A percentile compares a stretch with the other conserved stretches of the same genome.
Conservation (phyloP, 2,329 filamentous ascomycete species). For the Ophiocordyceps unilateralis region DNA sequence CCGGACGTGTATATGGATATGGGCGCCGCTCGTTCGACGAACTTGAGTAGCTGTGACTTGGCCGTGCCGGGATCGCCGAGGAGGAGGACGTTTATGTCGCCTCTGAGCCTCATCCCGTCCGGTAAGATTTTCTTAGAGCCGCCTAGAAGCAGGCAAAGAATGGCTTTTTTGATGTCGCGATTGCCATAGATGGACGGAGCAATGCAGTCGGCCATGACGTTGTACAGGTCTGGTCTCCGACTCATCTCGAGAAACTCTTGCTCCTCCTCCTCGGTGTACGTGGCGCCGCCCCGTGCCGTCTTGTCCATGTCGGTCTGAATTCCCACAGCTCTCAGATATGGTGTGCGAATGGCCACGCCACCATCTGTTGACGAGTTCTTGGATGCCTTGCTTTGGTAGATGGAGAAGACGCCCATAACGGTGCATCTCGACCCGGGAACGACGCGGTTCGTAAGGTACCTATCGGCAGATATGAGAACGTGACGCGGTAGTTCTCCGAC, state of each 20-base stretch:
- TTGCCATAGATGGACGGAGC: conserved; percentile 97
- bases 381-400: conserved; percentile 82
- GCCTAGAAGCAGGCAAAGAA: conserved; percentile 81
- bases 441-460: conserved; percentile 87
- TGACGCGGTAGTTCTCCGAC: conserved; percentile 91
- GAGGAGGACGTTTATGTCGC: conserved; percentile 93
- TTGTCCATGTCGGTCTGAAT: conserved; percentile 84
- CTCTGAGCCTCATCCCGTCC: conserved; percentile 92
- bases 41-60: conserved; percentile 93
- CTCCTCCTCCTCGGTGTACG: conserved; percentile 89
- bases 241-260: conserved; percentile 91
- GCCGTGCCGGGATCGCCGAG: conserved; percentile 96
- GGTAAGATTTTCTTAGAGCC: conserved; percentile 96
- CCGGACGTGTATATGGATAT: conserved; percentile 98
- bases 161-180: conserved; percentile 89
- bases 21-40: conserved; percentile 88
- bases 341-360: conserved; percentile 87
- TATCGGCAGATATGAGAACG: conserved; percentile 89
- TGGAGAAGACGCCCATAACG: conserved; percentile 93
- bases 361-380: conserved; percentile 58
- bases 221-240: conserved; percentile 80
- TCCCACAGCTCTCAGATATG: conserved; percentile 82
- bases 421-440: conserved; percentile 91
- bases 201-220: conserved; percentile 76
- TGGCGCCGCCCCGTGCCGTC: conserved; percentile 65